These are phyloP conservation scores for Apium graveolens DNA, from an alignment of 129 eudicot genomes.

Conservation along the genomic window DNA sequence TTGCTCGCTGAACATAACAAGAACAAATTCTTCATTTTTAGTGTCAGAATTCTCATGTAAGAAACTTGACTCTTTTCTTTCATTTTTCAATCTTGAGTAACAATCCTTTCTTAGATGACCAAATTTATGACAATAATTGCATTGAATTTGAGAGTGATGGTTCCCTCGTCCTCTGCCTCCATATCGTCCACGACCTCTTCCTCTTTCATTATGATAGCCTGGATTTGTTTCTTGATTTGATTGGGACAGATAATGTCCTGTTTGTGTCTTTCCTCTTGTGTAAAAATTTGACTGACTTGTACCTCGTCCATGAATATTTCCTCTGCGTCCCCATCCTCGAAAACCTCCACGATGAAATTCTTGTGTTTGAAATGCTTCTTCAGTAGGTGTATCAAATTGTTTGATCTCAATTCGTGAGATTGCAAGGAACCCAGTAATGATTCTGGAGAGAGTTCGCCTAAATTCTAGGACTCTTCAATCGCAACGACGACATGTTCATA, in stretches of 20 bases:
- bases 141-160: background rate
- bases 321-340: background rate
- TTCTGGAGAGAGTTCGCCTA: background rate
- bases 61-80: too few species aligned
- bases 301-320: background rate
- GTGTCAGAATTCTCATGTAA: too few species aligned
- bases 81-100: too few species aligned
- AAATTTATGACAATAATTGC: too few species aligned
- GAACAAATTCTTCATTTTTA: too few species aligned
- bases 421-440: background rate
- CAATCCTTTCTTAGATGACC: too few species aligned
- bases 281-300: background rate
- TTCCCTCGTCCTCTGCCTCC: background rate
- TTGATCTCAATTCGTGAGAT: background rate
- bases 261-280: background rate
- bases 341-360: background rate
- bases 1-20: background rate
- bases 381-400: background rate
- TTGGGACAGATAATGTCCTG: background rate
- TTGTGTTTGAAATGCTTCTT: background rate
- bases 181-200: background rate
- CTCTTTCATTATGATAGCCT: background rate
- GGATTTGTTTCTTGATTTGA: background rate
- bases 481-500: background rate
- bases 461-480: background rate